A percentile compares a stretch with the other conserved stretches of the same genome.
These are phyloP conservation scores for Vararia minispora DNA, from an alignment of 768 basidiomycete species.

Conservation along the genomic window DNA sequence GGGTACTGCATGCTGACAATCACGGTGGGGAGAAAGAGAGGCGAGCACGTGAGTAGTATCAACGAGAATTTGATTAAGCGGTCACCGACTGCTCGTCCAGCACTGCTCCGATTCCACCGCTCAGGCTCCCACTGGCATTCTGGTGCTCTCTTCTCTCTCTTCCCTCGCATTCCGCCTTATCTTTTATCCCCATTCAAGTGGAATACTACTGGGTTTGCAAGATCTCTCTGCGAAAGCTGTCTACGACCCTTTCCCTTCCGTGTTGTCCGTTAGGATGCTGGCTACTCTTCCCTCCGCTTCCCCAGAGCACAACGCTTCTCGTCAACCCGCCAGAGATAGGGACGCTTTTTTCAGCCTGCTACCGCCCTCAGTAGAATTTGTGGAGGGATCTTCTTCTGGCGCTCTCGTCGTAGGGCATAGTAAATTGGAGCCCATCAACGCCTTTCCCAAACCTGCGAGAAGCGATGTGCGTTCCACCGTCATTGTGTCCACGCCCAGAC, in stretches of 20 bases:
- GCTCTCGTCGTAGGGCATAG: slow-evolving; percentile 58
- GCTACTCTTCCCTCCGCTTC: slow-evolving; percentile 47
- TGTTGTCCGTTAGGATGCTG: slow-evolving; percentile 37
- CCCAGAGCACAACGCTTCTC: too few species aligned
- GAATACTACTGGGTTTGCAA: too few species aligned
- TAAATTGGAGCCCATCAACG: slow-evolving; percentile 77
- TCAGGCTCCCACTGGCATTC: too few species aligned
- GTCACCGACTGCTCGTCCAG: too few species aligned
- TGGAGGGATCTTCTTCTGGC: slow-evolving; percentile 77
- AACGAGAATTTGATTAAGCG: too few species aligned
- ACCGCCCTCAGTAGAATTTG: slow-evolving; percentile 71
- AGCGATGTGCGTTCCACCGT: slow-evolving; percentile 31
- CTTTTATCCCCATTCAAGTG: slow-evolving; percentile 11
- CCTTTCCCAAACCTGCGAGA: slow-evolving; percentile 39
- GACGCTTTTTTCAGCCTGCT: slow-evolving; percentile 71
- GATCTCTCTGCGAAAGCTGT: slow-evolving; percentile 3
- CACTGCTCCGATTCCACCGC: too few species aligned
- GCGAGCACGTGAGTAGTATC: too few species aligned
- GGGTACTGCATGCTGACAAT: too few species aligned
- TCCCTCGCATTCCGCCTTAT: slow-evolving; percentile 17
- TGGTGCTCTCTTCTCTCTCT: too few species aligned
- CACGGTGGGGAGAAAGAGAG: too few species aligned
- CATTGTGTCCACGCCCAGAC: too few species aligned
- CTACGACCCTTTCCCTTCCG: not conserved
- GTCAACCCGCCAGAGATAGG: slow-evolving; percentile 57